Conservation (phyloP, 2,329 filamentous ascomycete genomes). For the Hyphodiscus sp. region DNA sequence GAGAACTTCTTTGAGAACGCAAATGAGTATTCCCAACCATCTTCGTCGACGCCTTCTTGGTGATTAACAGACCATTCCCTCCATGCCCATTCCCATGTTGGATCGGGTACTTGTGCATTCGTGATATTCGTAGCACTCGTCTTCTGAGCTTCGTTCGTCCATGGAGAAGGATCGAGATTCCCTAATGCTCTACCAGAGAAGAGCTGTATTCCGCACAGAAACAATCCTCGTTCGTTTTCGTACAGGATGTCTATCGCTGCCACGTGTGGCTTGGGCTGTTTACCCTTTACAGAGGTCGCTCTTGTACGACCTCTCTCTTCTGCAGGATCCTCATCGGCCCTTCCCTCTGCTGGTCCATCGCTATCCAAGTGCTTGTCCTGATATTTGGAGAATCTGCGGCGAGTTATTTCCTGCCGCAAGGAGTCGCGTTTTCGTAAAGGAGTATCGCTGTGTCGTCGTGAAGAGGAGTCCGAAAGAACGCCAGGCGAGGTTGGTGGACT, state of each 20-base stretch:
- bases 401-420: conserved; percentile 22
- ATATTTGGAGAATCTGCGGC: conserved; percentile 27
- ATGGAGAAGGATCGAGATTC: conserved; percentile 76
- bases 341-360: neutral
- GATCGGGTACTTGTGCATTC: conserved; percentile 89
- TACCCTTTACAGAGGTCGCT: conserved; percentile 6
- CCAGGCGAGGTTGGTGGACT: neutral
- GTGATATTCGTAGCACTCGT: conserved; percentile 61
- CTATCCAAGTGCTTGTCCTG: conserved; percentile 31
- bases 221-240: conserved; percentile 89
- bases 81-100: conserved; percentile 87
- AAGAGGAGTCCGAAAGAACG: conserved; percentile 18
- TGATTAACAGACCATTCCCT: conserved; percentile 58
- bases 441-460: conserved; percentile 20
- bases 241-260: conserved; percentile 79
- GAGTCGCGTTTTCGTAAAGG: conserved; percentile 19
- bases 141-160: conserved; percentile 67
- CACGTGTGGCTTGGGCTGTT: conserved; percentile 33
- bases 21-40: conserved; percentile 95
- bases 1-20: conserved; percentile 67
- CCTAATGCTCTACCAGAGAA: conserved; percentile 84
- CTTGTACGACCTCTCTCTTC: conserved; percentile 15
- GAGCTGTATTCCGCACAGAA: conserved; percentile 82
- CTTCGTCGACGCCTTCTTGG: conserved; percentile 77
- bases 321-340: conserved; percentile 1